phyloP scores from a whole-genome alignment of 148 eudicot genomes.

The Cornus kousa region DNA sequence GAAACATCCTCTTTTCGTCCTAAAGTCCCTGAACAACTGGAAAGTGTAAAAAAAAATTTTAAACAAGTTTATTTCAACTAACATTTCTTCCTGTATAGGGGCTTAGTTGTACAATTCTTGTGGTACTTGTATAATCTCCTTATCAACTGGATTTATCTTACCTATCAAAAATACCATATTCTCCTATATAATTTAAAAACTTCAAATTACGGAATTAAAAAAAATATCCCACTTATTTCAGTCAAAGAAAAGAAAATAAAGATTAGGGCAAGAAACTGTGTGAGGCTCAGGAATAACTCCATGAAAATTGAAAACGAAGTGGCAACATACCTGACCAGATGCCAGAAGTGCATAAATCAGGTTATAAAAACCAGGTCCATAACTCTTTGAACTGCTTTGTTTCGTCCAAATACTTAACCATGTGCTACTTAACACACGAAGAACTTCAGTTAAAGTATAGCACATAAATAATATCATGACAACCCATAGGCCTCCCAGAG shows the following conservation, averaged over 20 bases:
- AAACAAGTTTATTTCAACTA: not conserved
- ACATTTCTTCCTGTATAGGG: not conserved
- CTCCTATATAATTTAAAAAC: not conserved
- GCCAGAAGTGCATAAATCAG: constrained; percentile 53
- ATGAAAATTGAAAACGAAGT: not conserved
- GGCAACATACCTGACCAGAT: constrained; percentile 51
- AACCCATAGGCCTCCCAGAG: constrained; percentile 67
- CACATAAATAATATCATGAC: constrained; percentile 52
- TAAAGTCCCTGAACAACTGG: not conserved
- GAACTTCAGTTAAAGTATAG: constrained; percentile 60
- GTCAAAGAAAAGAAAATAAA: not conserved
- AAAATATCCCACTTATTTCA: not conserved
- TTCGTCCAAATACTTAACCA: constrained; percentile 77
- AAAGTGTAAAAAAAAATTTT: not conserved
- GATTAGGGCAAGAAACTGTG: not conserved
- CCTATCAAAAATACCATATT: not conserved
- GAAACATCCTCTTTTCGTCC: not conserved
- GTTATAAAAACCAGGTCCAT: constrained; percentile 48
- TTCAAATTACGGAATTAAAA: not conserved
- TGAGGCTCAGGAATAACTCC: not conserved
- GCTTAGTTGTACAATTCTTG: not conserved
- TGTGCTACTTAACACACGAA: constrained; percentile 69
- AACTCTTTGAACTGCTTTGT: constrained; percentile 41
- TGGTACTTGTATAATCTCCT: not conserved
- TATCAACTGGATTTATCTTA: not conserved